These are phyloP conservation scores for Phlebiopsis flavidoalba DNA, from an alignment of 768 basidiomycete species.

Conservation along the genomic window DNA sequence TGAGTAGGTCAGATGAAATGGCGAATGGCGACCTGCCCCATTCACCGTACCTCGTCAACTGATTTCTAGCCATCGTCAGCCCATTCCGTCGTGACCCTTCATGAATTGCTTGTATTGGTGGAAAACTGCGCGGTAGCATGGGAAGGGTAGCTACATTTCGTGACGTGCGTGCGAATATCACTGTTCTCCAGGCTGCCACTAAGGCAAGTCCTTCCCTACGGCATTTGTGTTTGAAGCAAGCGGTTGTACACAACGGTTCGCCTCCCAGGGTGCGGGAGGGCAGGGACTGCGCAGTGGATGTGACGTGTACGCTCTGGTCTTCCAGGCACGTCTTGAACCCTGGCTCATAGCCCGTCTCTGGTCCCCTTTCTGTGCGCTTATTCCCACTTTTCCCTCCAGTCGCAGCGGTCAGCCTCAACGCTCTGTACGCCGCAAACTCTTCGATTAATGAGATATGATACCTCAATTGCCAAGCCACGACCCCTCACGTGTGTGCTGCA, in stretches of 20 bases:
- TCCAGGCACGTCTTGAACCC: neutral
- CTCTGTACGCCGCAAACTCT: neutral
- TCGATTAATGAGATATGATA: neutral
- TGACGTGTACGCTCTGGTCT: neutral
- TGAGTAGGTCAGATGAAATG: neutral
- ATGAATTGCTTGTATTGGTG: neutral
- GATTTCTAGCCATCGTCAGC: neutral
- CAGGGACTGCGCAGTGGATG: neutral
- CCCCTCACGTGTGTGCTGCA: neutral
- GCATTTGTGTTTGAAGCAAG: neutral
- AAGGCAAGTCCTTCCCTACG: constrained; percentile 1
- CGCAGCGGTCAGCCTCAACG: neutral
- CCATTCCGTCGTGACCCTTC: no score
- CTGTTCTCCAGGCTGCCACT: neutral
- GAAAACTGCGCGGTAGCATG: neutral
- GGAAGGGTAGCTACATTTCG: neutral
- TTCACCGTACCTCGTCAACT: constrained; percentile 1
- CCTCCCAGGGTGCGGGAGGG: constrained; percentile 12
- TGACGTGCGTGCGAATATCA: constrained; percentile 1
- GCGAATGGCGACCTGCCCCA: neutral
- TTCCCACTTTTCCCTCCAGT: neutral
- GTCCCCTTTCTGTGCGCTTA: neutral
- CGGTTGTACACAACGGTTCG: neutral
- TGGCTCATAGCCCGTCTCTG: neutral
- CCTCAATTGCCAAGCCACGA: neutral